Conservation (phyloP, 495 filamentous ascomycete species). For the Apiosordaria backusii region DNA sequence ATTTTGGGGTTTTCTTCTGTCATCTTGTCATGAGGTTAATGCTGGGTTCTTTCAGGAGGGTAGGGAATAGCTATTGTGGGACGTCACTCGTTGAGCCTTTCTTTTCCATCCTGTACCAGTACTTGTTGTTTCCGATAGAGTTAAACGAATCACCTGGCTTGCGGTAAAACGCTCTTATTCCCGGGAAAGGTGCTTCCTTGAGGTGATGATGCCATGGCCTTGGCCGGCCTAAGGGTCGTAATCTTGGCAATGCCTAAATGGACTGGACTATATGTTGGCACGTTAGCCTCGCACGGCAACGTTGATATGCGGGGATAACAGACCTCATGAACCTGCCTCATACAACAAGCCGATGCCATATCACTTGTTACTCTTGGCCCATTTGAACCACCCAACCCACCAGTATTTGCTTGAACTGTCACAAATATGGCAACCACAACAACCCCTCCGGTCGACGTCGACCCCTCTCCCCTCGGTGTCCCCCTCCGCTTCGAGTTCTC, state of each 20-base stretch:
- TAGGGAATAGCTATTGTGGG: background rate
- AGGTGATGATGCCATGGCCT: background rate
- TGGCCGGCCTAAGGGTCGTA: background rate
- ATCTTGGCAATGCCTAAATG: background rate
- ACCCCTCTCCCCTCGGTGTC: slow-evolving; percentile 49
- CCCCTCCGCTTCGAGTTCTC: slow-evolving; percentile 58
- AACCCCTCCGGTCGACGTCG: slow-evolving; percentile 4
- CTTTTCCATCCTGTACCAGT: background rate
- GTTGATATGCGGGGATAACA: background rate
- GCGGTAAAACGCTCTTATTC: background rate
- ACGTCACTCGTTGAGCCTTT: background rate
- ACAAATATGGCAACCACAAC: background rate
- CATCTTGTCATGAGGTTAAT: background rate
- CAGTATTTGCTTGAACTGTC: background rate
- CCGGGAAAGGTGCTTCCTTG: background rate
- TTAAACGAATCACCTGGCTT: background rate
- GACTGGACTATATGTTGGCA: background rate
- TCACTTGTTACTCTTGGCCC: background rate
- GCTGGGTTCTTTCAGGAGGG: background rate
- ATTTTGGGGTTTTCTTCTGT: background rate
- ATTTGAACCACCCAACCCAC: background rate
- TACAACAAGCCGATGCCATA: background rate
- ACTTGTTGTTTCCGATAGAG: background rate
- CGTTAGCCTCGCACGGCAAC: background rate
- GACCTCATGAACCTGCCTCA: background rate